Evolutionary conservation across 345 rosid genomes (phyloP).

Genomic region (Bretschneidera sinensis): DNA sequence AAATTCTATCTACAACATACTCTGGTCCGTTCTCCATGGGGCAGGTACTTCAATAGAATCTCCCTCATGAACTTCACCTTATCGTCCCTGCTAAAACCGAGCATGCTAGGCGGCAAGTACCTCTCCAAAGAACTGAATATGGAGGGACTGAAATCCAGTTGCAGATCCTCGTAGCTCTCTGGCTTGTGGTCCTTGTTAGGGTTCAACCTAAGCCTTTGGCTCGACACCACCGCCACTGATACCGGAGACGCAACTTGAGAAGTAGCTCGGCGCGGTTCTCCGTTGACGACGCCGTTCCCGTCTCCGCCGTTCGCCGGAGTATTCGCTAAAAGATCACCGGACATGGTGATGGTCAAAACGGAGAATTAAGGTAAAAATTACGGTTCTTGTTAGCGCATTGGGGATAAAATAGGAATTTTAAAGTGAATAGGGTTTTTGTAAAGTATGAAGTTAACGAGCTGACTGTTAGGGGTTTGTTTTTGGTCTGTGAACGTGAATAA

Average conservation of each 20-base stretch:
- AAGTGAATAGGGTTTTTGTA: not conserved
- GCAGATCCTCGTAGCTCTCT: constrained; percentile 73
- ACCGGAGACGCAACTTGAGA: not conserved
- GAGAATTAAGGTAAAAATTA: constrained; percentile 2
- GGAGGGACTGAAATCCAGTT: constrained; percentile 57
- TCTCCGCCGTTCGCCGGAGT: constrained; percentile 18
- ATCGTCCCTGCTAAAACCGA: constrained; percentile 46
- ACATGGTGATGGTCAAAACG: constrained; percentile 10
- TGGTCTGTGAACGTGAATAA: not conserved
- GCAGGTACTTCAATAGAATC: constrained; percentile 69
- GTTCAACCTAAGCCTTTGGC: constrained; percentile 53
- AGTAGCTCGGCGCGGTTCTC: constrained; percentile 7
- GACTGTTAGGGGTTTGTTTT: too few species aligned
- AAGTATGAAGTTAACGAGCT: too few species aligned
- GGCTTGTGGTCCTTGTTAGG: constrained; percentile 70
- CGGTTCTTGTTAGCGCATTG: constrained; percentile 13
- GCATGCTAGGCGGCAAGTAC: constrained; percentile 63
- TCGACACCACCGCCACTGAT: constrained; percentile 5
- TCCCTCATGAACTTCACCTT: constrained; percentile 72
- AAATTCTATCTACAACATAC: constrained; percentile 25
- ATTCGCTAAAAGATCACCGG: constrained; percentile 18
- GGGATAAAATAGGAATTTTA: not conserved
- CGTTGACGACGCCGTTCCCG: constrained; percentile 32
- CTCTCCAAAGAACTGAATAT: constrained; percentile 72
- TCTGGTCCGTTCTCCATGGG: constrained; percentile 73